A percentile compares a stretch with the other conserved stretches of the same genome.
These are phyloP conservation scores for Bocquillonia castaneifolia DNA, from an alignment of 441 rosid genomes.

Conservation along the genomic window DNA sequence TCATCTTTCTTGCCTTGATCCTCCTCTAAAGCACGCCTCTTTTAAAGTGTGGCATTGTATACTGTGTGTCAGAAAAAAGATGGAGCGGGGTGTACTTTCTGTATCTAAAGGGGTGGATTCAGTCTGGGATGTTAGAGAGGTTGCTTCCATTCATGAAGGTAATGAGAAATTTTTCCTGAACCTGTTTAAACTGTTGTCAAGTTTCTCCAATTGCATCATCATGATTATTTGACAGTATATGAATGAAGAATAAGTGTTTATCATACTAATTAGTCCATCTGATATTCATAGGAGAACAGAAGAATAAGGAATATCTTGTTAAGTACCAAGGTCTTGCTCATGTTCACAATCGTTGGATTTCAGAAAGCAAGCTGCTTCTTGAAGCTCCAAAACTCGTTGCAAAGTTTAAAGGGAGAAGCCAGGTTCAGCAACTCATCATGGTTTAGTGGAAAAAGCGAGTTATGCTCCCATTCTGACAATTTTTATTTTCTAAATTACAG, in stretches of 20 bases:
- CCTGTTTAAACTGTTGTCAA: neutral
- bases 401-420: conserved; percentile 20
- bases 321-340: conserved; percentile 40
- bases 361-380: conserved; percentile 26
- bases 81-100: conserved; percentile 27
- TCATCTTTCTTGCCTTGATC: conserved; percentile 23
- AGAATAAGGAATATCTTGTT: conserved; percentile 31
- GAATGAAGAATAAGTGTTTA: neutral
- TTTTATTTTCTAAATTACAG: conserved; percentile 13
- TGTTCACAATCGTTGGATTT: conserved; percentile 35
- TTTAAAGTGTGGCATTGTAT: conserved; percentile 35
- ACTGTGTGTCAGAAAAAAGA: conserved; percentile 26
- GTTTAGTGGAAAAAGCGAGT: neutral
- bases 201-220: neutral
- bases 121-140: conserved; percentile 31
- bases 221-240: neutral
- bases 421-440: conserved; percentile 19
- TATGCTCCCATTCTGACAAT: neutral
- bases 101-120: conserved; percentile 35
- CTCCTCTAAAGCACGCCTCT: conserved; percentile 27
- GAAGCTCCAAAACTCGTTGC: conserved; percentile 28
- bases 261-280: neutral
- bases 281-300: conserved; percentile 19
- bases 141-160: conserved; percentile 28
- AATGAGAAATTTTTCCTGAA: conserved; percentile 14